Evolutionary conservation across 2,329 filamentous ascomycete genomes (phyloP).

Genomic region (Grosmannia clavigera): DNA sequence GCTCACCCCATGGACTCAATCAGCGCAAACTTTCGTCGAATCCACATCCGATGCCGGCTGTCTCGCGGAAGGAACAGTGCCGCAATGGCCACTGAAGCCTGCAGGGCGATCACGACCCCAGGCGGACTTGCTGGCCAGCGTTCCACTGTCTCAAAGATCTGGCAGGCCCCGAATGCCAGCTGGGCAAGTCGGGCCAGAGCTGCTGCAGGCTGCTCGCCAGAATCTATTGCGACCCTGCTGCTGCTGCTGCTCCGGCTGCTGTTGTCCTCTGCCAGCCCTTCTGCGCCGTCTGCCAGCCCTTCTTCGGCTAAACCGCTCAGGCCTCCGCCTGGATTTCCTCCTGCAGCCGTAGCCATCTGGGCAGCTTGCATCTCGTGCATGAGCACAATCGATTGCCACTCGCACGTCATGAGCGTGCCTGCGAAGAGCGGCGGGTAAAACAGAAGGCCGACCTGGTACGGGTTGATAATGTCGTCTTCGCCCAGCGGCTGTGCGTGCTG

Average conservation of each 20-base stretch:
- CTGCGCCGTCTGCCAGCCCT: neutral
- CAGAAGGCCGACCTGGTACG: constrained; percentile 56
- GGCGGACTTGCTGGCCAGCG: constrained; percentile 57
- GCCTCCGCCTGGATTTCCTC: neutral
- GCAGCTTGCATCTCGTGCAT: constrained; percentile 70
- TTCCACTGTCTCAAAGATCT: constrained; percentile 68
- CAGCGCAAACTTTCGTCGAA: constrained; percentile 62
- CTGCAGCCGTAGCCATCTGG: constrained; percentile 14
- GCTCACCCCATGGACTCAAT: constrained; percentile 41
- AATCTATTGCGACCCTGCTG: neutral
- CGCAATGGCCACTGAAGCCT: constrained; percentile 65
- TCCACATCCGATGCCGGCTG: constrained; percentile 61
- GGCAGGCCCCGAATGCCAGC: constrained; percentile 58
- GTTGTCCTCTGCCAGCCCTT: neutral
- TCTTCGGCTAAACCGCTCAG: neutral
- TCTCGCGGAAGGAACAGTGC: constrained; percentile 72
- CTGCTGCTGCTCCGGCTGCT: neutral
- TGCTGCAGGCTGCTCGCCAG: neutral
- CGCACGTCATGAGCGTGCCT: constrained; percentile 61
- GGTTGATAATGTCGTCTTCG: constrained; percentile 59
- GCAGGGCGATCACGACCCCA: constrained; percentile 59
- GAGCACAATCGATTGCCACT: constrained; percentile 66
- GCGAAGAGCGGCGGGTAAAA: constrained; percentile 60
- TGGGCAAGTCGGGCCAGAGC: constrained; percentile 32
- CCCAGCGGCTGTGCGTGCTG: constrained; percentile 37